phyloP scores from a whole-genome alignment of 345 rosid species.

The Toxicodendron radicans region DNA sequence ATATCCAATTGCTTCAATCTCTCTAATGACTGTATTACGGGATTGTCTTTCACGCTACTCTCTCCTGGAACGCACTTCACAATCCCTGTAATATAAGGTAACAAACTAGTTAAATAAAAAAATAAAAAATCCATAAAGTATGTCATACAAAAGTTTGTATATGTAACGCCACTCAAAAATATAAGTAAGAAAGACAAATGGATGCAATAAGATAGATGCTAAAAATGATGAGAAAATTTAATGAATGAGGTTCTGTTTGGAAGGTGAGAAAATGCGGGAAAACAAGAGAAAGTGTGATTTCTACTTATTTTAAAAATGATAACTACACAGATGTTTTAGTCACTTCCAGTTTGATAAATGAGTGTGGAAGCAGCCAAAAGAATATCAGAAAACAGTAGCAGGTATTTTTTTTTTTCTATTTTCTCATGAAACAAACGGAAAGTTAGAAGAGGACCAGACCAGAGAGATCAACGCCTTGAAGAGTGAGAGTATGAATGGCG shows the following conservation, averaged over 20 bases:
- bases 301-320: not conserved
- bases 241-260: not conserved
- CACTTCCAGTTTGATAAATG: not conserved
- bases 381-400: too few species aligned
- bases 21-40: slow-evolving; percentile 61
- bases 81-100: slow-evolving; percentile 47
- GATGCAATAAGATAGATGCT: not conserved
- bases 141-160: too few species aligned
- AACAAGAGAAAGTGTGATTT: not conserved
- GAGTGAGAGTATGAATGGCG: slow-evolving; percentile 76
- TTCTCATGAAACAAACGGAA: slow-evolving; percentile 14
- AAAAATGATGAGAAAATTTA: not conserved
- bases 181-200: not conserved
- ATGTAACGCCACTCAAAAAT: not conserved
- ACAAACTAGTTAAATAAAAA: too few species aligned
- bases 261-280: not conserved
- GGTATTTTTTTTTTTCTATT: too few species aligned
- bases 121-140: too few species aligned
- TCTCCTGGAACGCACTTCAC: slow-evolving; percentile 77
- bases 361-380: not conserved
- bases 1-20: slow-evolving; percentile 44
- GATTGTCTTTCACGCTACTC: slow-evolving; percentile 54
- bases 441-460: slow-evolving; percentile 40
- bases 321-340: not conserved
- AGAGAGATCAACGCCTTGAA: slow-evolving; percentile 94